These are phyloP conservation scores for Peziza echinospora DNA, from an alignment of 495 filamentous ascomycete species.

Conservation along the genomic window DNA sequence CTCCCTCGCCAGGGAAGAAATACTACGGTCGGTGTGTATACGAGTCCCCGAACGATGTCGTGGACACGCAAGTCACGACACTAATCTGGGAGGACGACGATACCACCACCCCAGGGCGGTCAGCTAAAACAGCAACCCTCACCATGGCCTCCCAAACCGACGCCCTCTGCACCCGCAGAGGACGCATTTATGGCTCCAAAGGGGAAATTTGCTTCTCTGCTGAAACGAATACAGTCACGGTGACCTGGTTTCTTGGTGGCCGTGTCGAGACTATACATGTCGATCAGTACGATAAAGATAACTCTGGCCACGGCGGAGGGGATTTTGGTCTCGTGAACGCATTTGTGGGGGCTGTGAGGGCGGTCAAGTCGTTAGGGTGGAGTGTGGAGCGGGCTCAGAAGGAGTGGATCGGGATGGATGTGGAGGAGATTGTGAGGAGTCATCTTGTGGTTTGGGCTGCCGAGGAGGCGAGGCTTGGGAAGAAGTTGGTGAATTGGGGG, in stretches of 20 bases:
- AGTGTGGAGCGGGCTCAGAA: slow-evolving; percentile 50
- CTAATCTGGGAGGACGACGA: slow-evolving; percentile 53
- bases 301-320: slow-evolving; percentile 63
- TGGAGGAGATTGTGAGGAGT: slow-evolving; percentile 68
- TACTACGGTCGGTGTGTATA: slow-evolving; percentile 78
- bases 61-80: slow-evolving; percentile 76
- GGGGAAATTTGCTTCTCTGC: slow-evolving; percentile 55
- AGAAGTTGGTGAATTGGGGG: slow-evolving; percentile 51
- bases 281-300: slow-evolving; percentile 23
- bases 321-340: slow-evolving; percentile 61
- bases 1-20: slow-evolving; percentile 14
- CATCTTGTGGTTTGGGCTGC: slow-evolving; percentile 91
- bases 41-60: slow-evolving; percentile 76
- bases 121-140: slow-evolving; percentile 63
- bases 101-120: not conserved
- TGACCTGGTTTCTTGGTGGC: slow-evolving; percentile 37
- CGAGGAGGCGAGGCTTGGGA: slow-evolving; percentile 54
- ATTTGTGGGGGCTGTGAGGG: slow-evolving; percentile 61
- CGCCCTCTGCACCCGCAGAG: slow-evolving; percentile 63
- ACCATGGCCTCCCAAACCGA: slow-evolving; percentile 89
- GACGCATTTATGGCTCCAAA: slow-evolving; percentile 57
- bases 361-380: slow-evolving; percentile 49
- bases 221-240: slow-evolving; percentile 41
- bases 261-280: slow-evolving; percentile 31
- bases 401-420: slow-evolving; percentile 50